phyloP scores from a whole-genome alignment of 75 land plant species.

The Adiantum capillusveneris region DNA sequence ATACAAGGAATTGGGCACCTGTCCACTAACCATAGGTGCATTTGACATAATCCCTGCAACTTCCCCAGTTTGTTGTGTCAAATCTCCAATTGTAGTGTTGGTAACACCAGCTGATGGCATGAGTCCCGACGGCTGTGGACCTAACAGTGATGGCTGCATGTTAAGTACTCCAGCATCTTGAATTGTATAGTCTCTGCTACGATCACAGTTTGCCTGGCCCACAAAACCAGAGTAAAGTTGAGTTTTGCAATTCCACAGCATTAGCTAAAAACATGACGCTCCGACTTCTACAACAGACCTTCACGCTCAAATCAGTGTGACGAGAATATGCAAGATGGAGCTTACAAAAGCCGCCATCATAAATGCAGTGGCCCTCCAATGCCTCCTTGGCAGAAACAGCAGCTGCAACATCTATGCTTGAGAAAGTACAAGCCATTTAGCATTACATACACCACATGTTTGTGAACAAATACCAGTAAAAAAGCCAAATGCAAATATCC shows the following conservation, averaged over 20 bases:
- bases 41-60: no score
- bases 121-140: constrained; percentile 28
- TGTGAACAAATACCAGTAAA: background rate
- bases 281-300: constrained; percentile 16
- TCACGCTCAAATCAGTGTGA: constrained; percentile 50
- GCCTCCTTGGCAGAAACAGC: constrained; percentile 42
- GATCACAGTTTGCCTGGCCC: constrained; percentile 63
- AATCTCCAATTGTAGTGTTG: no score
- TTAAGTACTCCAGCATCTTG: constrained; percentile 31
- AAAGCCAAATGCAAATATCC: no score
- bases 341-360: constrained; percentile 49
- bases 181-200: constrained; percentile 64
- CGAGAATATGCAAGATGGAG: constrained; percentile 50
- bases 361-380: constrained; percentile 47
- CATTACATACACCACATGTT: background rate
- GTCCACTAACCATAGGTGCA: no score
- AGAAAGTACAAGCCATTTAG: background rate
- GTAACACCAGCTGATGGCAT: background rate
- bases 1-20: no score
- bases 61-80: no score
- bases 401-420: constrained; percentile 30
- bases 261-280: background rate
- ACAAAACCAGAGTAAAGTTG: background rate
- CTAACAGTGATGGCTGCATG: constrained; percentile 40
- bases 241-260: constrained; percentile 5